Evolutionary conservation across 129 eudicot species (phyloP).

Genomic region (Artemisia tridentata): DNA sequence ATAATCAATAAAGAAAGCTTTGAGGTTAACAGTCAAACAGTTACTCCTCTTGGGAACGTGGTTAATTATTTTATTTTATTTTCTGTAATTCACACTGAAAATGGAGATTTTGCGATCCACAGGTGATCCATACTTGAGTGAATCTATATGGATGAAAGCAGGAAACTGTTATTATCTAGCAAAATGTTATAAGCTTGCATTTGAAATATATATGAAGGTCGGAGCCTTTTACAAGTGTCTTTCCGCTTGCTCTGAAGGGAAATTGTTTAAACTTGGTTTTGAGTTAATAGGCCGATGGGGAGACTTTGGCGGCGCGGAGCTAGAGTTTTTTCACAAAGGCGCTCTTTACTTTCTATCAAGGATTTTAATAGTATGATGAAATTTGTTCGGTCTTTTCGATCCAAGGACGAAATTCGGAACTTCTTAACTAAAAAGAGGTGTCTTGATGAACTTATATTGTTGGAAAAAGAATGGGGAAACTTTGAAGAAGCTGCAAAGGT

Average conservation of each 20-base stretch:
- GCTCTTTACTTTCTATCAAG: conserved; percentile 35
- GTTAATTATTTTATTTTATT: neutral
- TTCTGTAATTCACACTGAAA: conserved; percentile 1
- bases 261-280: conserved; percentile 45
- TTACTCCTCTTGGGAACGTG: too few species aligned
- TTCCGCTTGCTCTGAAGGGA: conserved; percentile 50
- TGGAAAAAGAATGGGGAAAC: conserved; percentile 64
- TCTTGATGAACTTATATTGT: conserved; percentile 43
- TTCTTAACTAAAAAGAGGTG: conserved; percentile 38
- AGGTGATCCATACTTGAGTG: conserved; percentile 21
- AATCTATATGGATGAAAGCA: conserved; percentile 21
- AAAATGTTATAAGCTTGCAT: conserved; percentile 44
- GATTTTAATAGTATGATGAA: conserved; percentile 41
- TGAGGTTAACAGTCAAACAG: too few species aligned
- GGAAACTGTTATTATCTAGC: conserved; percentile 36
- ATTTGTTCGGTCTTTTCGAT: conserved; percentile 43
- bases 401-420: conserved; percentile 34
- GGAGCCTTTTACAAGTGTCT: conserved; percentile 46
- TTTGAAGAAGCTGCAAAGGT: conserved; percentile 50
- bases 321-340: conserved; percentile 34
- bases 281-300: conserved; percentile 37
- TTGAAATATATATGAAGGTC: conserved; percentile 42
- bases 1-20: too few species aligned
- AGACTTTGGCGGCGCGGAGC: conserved; percentile 11
- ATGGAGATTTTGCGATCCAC: neutral